Percentiles rank a stretch among this genome's conserved stretches.
phyloP scores from a whole-genome alignment of 345 rosid species.

The Salix caprea region DNA sequence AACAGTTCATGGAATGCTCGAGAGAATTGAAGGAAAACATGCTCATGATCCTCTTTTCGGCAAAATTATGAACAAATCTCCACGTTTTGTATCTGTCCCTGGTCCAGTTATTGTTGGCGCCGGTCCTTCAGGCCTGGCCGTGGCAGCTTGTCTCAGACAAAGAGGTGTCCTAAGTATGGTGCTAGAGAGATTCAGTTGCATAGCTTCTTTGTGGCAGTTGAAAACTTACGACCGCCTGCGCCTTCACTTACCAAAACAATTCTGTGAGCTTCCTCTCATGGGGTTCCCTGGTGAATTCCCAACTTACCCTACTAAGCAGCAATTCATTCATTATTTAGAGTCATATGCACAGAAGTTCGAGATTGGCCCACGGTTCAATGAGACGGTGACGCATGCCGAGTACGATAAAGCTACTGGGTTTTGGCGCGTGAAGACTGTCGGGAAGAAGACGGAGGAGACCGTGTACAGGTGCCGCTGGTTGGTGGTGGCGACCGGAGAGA shows the following conservation, averaged over 20 bases:
- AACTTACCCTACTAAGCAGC: constrained; percentile 23
- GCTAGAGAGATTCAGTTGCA: constrained; percentile 26
- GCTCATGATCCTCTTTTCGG: constrained; percentile 58
- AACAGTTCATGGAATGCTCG: constrained; percentile 40
- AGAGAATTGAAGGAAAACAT: constrained; percentile 82
- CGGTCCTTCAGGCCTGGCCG: constrained; percentile 25
- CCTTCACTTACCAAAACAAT: constrained; percentile 33
- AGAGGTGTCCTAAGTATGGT: constrained; percentile 14
- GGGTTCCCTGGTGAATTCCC: constrained; percentile 19
- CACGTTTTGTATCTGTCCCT: constrained; percentile 27
- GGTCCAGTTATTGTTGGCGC: constrained; percentile 34
- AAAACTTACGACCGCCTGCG: constrained; percentile 29
- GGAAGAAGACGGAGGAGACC: constrained; percentile 14
- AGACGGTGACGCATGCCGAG: constrained; percentile 37
- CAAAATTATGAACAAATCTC: constrained; percentile 19
- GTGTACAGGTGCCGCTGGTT: constrained; percentile 52
- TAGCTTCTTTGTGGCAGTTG: constrained; percentile 28
- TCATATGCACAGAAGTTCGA: constrained; percentile 18
- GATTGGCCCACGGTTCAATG: constrained; percentile 38
- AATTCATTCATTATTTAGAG: constrained; percentile 20
- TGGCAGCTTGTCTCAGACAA: constrained; percentile 26
- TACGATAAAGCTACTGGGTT: constrained; percentile 32
- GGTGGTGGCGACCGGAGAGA: constrained; percentile 55
- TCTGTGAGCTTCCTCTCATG: constrained; percentile 29
- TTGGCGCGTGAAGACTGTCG: constrained; percentile 42